Percentiles rank a stretch among this genome's conserved stretches.
Evolutionary conservation across 495 filamentous ascomycete species (phyloP).

Genomic region (Elaphomyces granulatus): DNA sequence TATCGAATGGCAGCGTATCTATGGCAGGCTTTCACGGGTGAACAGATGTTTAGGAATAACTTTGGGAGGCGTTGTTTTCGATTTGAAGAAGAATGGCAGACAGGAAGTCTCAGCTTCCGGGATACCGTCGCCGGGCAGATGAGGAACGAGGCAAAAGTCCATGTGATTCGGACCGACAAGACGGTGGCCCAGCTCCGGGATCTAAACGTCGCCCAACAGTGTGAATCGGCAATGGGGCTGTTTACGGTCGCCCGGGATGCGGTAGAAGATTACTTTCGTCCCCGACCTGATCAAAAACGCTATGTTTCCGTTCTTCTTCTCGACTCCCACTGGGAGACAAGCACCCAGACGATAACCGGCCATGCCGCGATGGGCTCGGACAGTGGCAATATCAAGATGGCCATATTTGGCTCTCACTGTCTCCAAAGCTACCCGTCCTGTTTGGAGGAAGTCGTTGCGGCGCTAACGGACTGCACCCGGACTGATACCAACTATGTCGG

Average conservation of each 20-base stretch:
- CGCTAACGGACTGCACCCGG: constrained; percentile 75
- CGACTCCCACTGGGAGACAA: constrained; percentile 76
- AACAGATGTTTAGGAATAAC: constrained; percentile 83
- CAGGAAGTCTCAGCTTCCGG: constrained; percentile 55
- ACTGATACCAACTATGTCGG: constrained; percentile 70
- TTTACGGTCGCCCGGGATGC: constrained; percentile 64
- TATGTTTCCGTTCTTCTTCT: constrained; percentile 75
- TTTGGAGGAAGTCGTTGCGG: constrained; percentile 73
- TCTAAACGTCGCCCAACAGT: constrained; percentile 68
- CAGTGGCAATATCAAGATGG: constrained; percentile 58
- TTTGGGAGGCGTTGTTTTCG: constrained; percentile 73
- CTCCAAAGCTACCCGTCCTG: constrained; percentile 74
- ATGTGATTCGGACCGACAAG: constrained; percentile 67
- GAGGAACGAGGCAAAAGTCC: constrained; percentile 80
- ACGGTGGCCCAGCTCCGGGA: constrained; percentile 72
- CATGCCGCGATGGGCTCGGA: constrained; percentile 69
- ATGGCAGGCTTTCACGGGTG: constrained; percentile 90
- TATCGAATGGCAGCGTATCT: constrained; percentile 85
- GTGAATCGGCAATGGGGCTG: constrained; percentile 50
- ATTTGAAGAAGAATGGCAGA: constrained; percentile 87
- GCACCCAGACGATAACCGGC: constrained; percentile 50
- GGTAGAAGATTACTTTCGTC: constrained; percentile 58
- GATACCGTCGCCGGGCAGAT: constrained; percentile 54
- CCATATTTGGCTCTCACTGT: constrained; percentile 79
- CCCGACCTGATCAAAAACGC: constrained; percentile 58